Conservation (phyloP, 768 basidiomycete species). For the Filobasidium wieringae region DNA sequence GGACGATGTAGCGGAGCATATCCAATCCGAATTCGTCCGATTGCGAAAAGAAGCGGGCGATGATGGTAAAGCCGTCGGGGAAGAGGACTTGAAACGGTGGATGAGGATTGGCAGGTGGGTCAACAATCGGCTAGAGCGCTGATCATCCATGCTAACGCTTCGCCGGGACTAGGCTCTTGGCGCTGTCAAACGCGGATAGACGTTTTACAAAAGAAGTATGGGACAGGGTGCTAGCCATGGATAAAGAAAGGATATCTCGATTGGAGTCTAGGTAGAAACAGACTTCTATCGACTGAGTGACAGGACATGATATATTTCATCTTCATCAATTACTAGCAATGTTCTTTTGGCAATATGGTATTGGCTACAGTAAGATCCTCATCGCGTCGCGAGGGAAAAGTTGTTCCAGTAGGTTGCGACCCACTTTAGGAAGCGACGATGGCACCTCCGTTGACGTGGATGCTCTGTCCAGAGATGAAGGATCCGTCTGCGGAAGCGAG, state of each 20-base stretch:
- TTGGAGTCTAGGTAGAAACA: not conserved
- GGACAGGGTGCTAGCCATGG: not conserved
- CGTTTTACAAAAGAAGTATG: not conserved
- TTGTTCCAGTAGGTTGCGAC: too few relatives aligned
- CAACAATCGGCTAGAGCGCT: not conserved
- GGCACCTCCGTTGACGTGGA: conserved; percentile 39
- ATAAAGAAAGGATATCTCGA: not conserved
- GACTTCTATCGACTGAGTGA: too few relatives aligned
- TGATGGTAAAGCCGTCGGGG: conserved; percentile 6
- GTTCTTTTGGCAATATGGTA: too few relatives aligned
- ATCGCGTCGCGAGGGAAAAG: too few relatives aligned
- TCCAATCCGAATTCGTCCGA: conserved; percentile 29
- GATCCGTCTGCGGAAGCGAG: conserved; percentile 41
- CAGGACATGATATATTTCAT: too few relatives aligned
- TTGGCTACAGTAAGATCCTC: too few relatives aligned
- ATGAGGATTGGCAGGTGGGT: conserved; percentile 32
- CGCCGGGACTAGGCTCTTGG: not conserved
- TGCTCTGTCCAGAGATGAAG: conserved; percentile 37
- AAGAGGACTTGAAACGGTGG: conserved; percentile 26
- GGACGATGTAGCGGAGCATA: conserved; percentile 21
- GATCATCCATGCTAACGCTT: not conserved
- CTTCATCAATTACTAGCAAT: too few relatives aligned
- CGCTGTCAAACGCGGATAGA: not conserved
- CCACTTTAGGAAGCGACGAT: conserved; percentile 15
- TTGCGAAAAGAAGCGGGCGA: conserved; percentile 16